Evolutionary conservation across 2,329 filamentous ascomycete species (phyloP).

Genomic region (Ophiosphaerella narmari): DNA sequence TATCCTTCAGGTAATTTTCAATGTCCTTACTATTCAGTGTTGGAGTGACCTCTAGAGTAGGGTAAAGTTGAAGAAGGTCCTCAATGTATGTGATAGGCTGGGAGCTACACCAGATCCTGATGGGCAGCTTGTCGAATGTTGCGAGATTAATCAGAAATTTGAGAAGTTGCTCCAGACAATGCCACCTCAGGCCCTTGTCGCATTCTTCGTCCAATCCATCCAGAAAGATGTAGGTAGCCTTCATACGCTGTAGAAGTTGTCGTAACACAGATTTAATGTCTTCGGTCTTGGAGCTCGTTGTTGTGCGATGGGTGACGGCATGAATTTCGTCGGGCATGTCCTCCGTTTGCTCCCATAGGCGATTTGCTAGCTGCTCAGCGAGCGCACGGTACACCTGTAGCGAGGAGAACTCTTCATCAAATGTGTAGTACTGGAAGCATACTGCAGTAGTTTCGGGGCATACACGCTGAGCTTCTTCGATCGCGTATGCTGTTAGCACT

Average conservation of each 20-base stretch:
- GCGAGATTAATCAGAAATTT: conserved; percentile 1
- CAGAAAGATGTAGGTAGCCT: conserved; percentile 2
- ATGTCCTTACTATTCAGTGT: conserved; percentile 1
- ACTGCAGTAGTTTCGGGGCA: not conserved
- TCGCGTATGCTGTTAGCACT: not conserved
- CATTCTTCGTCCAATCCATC: conserved; percentile 7
- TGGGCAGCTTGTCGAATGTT: not conserved
- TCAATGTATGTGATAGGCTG: conserved; percentile 2
- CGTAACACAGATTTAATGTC: conserved; percentile 1
- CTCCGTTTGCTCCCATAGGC: conserved; percentile 1
- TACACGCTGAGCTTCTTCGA: not conserved
- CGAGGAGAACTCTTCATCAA: conserved; percentile 3
- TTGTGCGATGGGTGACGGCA: not conserved
- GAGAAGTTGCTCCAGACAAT: not conserved
- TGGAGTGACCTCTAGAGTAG: not conserved
- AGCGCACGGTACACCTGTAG: conserved; percentile 2
- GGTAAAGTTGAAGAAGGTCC: not conserved
- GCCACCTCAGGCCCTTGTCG: conserved; percentile 1
- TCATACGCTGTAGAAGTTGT: not conserved
- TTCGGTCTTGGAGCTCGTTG: conserved; percentile 1
- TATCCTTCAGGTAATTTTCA: not conserved
- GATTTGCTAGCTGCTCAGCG: conserved; percentile 3
- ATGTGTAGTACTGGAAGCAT: conserved; percentile 4
- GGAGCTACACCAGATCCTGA: conserved; percentile 6
- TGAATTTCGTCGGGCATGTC: conserved; percentile 6